Base-by-base conservation (phyloP, 805 yeast species). In the Saitoella complicata region DNA sequence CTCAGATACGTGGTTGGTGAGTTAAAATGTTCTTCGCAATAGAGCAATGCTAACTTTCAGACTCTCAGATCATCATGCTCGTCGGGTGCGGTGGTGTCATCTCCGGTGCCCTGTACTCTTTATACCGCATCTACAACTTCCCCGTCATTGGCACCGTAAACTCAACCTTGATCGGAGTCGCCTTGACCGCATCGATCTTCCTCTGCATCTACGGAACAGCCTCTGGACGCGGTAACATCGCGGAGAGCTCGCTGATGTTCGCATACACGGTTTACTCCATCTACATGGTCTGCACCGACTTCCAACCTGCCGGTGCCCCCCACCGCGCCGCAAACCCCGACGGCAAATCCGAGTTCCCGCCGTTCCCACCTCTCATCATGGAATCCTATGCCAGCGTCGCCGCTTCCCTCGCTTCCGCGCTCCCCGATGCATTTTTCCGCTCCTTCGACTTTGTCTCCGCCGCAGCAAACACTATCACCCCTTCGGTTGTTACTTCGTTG, bases 281-380 rank as follows among this genome's bases (percentile, higher is more conserved):
- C 49, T 91, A 91, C 60, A 93, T 87, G 58, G 76, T 94, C 3
- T 85, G 88, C 55, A 95, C 97, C 1, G 86, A 82, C 53, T 70
- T 88, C 50, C 79, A 87, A 6, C 44, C 55, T 9, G 41, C 54
- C 6, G 43, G 44, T n/a, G 46, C 21, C 21, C 21, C 21, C 21
- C 21, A 21, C 21, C 21, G 21, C 21, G 21, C 21, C 21, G 21
- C 55, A 7, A 12, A 10, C 37, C 29, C 51, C 5, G 33, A 31
- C 5, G 34, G 33, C 7, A 49, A 49, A 41, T 44, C 49, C 11
- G 51, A 46, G 21, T 45, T 47, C n/a, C 52, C 49, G 10, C 51
- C 52, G 29, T 43, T 54, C 29, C 70, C 70, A 6, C 68, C 69
- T 1, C 52, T 56, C 7, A 53, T 66, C 37, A 51, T 64, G 45